Conservation (phyloP, 306 rosid genomes). For the Canavalia ensiformis region DNA sequence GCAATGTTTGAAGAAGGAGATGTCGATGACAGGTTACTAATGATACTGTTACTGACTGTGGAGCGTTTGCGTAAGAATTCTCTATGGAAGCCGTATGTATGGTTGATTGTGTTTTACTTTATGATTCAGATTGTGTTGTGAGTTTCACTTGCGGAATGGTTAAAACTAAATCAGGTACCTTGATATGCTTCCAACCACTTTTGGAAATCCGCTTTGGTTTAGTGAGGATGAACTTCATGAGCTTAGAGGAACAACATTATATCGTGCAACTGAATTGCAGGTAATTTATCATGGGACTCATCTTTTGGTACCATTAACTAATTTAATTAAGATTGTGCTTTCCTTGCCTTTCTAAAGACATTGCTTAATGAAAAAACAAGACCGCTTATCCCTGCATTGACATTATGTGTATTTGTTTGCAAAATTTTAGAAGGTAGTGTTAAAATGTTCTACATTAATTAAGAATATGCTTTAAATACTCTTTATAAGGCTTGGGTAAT, state of each 20-base stretch:
- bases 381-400: background rate
- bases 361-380: background rate
- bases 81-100: conserved; percentile 96
- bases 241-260: conserved; percentile 83
- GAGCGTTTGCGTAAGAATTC: conserved; percentile 84
- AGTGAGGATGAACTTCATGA: conserved; percentile 77
- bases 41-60: conserved; percentile 80
- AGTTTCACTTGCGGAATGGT: conserved; percentile 49
- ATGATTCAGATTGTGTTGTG: conserved; percentile 32
- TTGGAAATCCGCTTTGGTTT: conserved; percentile 93
- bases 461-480: no score
- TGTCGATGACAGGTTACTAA: conserved; percentile 90
- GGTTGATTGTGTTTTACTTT: conserved; percentile 45
- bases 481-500: no score
- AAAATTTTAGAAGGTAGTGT: background rate
- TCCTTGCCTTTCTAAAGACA: conserved; percentile 23
- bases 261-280: conserved; percentile 91
- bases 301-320: conserved; percentile 33
- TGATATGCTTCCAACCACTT: conserved; percentile 87
- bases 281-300: conserved; percentile 52
- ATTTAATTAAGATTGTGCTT: background rate
- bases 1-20: conserved; percentile 93
- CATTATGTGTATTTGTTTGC: conserved; percentile 9
- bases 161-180: conserved; percentile 76
- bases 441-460: no score